phyloP scores from a whole-genome alignment of 495 filamentous ascomycete species.

The Halenospora varia region DNA sequence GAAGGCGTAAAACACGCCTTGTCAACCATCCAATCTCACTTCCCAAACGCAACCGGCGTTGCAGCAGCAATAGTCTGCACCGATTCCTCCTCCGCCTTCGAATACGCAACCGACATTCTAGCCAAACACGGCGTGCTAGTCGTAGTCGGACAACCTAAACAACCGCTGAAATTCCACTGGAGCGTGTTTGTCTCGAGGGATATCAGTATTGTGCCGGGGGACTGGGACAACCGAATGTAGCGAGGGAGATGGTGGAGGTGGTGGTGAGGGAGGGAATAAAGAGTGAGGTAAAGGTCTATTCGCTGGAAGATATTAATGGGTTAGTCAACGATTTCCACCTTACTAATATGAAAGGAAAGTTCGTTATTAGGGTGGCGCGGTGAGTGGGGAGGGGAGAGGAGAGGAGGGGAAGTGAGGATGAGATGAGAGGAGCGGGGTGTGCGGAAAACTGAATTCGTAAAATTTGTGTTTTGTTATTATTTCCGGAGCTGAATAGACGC shows the following conservation, averaged over 20 bases:
- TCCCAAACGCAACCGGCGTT: not conserved
- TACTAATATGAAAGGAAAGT: constrained; percentile 9
- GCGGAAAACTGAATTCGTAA: too few relatives aligned
- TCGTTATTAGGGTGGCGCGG: constrained; percentile 7
- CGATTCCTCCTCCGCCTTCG: constrained; percentile 9
- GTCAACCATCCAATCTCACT: not conserved
- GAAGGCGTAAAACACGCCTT: not conserved
- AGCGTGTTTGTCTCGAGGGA: constrained; percentile 9
- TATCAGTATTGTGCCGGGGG: constrained; percentile 6
- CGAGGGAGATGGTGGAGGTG: constrained; percentile 13
- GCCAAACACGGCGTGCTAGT: constrained; percentile 7
- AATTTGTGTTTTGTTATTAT: too few relatives aligned
- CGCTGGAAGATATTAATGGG: constrained; percentile 5
- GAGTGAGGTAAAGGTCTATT: constrained; percentile 2
- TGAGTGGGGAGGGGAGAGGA: too few relatives aligned
- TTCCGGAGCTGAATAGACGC: too few relatives aligned
- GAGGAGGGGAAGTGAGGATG: too few relatives aligned
- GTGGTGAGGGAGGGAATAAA: constrained; percentile 5
- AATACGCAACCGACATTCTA: constrained; percentile 4
- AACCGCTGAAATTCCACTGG: constrained; percentile 6
- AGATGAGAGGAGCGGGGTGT: too few relatives aligned
- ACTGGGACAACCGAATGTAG: constrained; percentile 6
- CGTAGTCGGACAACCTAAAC: constrained; percentile 12
- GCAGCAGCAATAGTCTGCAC: constrained; percentile 7
- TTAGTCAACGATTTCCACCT: constrained; percentile 6